These are phyloP conservation scores for Elsinoe arachidis DNA, from an alignment of 2,329 filamentous ascomycete species.

Conservation along the genomic window DNA sequence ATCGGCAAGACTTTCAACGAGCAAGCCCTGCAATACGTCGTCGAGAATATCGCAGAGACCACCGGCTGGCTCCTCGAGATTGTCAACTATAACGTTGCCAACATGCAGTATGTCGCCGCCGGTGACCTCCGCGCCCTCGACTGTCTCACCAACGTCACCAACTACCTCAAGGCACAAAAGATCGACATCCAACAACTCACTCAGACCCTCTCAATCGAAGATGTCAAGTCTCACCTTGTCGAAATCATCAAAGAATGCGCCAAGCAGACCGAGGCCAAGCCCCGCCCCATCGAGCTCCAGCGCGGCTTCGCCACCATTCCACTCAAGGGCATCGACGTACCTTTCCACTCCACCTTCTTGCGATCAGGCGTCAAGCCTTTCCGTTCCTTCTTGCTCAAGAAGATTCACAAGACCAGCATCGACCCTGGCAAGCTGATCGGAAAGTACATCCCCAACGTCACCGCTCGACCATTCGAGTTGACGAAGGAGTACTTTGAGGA, in stretches of 20 bases:
- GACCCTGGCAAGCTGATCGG: constrained; percentile 93
- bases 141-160: constrained; percentile 68
- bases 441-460: constrained; percentile 99
- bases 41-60: constrained; percentile 87
- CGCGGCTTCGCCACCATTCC: constrained; percentile 96
- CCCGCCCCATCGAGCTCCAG: constrained; percentile 77
- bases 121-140: constrained; percentile 59
- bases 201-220: constrained; percentile 75
- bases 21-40: constrained; percentile 90
- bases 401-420: constrained; percentile 99
- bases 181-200: constrained; percentile 93
- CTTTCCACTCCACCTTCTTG: constrained; percentile 98
- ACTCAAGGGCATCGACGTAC: constrained; percentile 93
- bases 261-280: constrained; percentile 80
- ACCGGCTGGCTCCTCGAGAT: constrained; percentile 96
- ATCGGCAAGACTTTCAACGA: constrained; percentile 99
- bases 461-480: constrained; percentile 86
- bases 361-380: constrained; percentile 98
- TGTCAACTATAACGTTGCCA: constrained; percentile 82
- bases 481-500: constrained; percentile 99
- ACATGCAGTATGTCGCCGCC: constrained; percentile 61
- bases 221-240: constrained; percentile 80
- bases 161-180: constrained; percentile 93
- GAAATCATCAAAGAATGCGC: constrained; percentile 87
- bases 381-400: constrained; percentile 96